Evolutionary conservation across 139 green algal species (phyloP), one percentile per base, ranked within the genome.

Genomic region (Chlorokybus atmophyticus): DNA sequence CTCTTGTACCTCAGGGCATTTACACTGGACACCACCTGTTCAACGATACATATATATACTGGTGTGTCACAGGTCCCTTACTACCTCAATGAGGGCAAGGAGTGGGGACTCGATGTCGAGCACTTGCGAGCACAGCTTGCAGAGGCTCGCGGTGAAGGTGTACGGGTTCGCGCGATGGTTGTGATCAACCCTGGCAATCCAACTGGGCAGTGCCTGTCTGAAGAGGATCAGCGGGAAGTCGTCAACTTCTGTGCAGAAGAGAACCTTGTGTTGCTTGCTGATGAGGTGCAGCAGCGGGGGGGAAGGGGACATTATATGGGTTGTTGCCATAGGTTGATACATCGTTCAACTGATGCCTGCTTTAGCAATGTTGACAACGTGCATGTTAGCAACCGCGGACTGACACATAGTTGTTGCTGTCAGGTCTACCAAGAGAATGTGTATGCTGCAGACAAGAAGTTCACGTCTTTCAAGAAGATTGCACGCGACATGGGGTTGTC

Each of bases 161-260:
- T 74, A 86, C 2, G 83, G 67, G 23, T 42, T 96, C n/a, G n/a
- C n/a, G n/a, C n/a, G n/a, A n/a, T n/a, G 51, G 86, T 91, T 38
- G 77, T 96, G 2, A 96, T 96, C 68, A 96, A 95, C 68, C 88
- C 88, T 0, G 88, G 88, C 58, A 96, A 96, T 74, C 88, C 88
- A 28, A 96, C 88, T 7, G 85, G 79, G 25, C 77, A 88, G 59
- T 86, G 77, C 60, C 64, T 93, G 60, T 59, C 40, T 19, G 31
- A 68, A 17, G 75, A 78, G 6, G 75, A 91, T 64, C 70, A 86
- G 54, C 24, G 64, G 51, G 75, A 84, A 48, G 67, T 93, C 3
- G 76, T 86, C 57, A 69, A 82, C 67, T 90, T 94, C 62, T 86
- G 77, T 68, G 57, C 65, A 25, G 63, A 86, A 27, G 75, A 95